These are phyloP conservation scores for Suillus alpinus DNA, from an alignment of 768 basidiomycete species.

Conservation along the genomic window DNA sequence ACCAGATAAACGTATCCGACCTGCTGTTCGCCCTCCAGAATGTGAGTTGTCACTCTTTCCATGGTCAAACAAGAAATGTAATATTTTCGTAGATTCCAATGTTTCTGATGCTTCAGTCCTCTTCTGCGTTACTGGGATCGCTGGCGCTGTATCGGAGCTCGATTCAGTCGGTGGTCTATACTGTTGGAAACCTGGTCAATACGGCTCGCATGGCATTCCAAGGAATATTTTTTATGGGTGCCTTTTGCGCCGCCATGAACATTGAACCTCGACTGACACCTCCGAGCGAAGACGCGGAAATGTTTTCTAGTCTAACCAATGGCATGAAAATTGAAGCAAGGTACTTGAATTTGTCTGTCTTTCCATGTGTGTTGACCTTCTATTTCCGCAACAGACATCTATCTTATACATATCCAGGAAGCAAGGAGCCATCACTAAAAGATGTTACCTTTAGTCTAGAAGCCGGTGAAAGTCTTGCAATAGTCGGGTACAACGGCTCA, in stretches of 20 bases:
- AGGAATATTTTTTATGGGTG: constrained; percentile 82
- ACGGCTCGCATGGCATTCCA: constrained; percentile 78
- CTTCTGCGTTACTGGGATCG: constrained; percentile 76
- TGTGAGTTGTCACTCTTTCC: constrained; percentile 41
- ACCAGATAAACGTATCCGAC: constrained; percentile 62
- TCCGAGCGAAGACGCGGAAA: constrained; percentile 45
- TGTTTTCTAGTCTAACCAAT: constrained; percentile 43
- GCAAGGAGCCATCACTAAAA: constrained; percentile 60
- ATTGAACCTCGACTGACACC: constrained; percentile 70
- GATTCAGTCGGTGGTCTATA: constrained; percentile 67
- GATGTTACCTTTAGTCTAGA: constrained; percentile 69
- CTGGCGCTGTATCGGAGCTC: constrained; percentile 78
- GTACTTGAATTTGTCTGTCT: constrained; percentile 37
- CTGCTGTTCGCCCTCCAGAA: constrained; percentile 66
- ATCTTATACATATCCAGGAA: constrained; percentile 80
- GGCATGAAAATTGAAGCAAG: constrained; percentile 73
- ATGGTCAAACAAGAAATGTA: constrained; percentile 9
- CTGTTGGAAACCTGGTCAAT: constrained; percentile 58
- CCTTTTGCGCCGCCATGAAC: constrained; percentile 76
- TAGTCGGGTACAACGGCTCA: constrained; percentile 84
- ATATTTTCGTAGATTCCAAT: constrained; percentile 59
- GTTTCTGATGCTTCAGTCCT: constrained; percentile 67
- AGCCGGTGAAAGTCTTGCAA: constrained; percentile 78
- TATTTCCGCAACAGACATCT: constrained; percentile 42
- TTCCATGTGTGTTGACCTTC: constrained; percentile 7